Evolutionary conservation across 129 eudicot genomes (phyloP).

Genomic region (Kitagawia praeruptora): DNA sequence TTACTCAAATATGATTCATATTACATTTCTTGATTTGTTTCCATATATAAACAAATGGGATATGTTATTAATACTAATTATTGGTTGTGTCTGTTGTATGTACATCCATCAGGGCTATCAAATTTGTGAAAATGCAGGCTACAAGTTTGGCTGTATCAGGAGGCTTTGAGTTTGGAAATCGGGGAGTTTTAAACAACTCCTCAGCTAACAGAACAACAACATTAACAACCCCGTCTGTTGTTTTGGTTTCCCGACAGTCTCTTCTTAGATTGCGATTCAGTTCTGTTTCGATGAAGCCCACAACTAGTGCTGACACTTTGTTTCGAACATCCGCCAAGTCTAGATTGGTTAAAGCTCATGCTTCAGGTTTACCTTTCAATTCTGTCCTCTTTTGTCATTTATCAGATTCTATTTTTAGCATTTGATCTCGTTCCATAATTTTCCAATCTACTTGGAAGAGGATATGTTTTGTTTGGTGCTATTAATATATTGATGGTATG

Average conservation of each 20-base stretch:
- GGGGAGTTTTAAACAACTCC: not conserved
- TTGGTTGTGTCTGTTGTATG: too few relatives aligned
- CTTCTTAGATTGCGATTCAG: constrained; percentile 23
- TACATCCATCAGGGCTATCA: not conserved
- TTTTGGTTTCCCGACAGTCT: not conserved
- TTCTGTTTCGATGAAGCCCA: constrained; percentile 46
- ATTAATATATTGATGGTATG: too few relatives aligned
- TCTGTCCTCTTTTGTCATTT: not conserved
- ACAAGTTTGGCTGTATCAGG: not conserved
- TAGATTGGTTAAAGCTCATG: constrained; percentile 56
- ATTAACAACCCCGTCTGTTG: not conserved
- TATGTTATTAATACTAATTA: too few relatives aligned
- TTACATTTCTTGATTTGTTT: too few relatives aligned
- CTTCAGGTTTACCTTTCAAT: constrained; percentile 36
- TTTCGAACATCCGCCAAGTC: constrained; percentile 47
- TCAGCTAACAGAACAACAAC: not conserved
- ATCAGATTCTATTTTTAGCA: too few relatives aligned
- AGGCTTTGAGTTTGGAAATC: not conserved
- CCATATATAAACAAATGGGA: too few relatives aligned
- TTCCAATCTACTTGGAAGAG: too few relatives aligned
- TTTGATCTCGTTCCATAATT: too few relatives aligned
- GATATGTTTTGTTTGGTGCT: too few relatives aligned
- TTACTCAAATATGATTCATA: too few relatives aligned
- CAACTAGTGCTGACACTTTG: constrained; percentile 10
- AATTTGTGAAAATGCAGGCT: not conserved